Base-by-base conservation (phyloP, 2,329 filamentous ascomycete species). In the Lecanoromycetidae sp. region DNA sequence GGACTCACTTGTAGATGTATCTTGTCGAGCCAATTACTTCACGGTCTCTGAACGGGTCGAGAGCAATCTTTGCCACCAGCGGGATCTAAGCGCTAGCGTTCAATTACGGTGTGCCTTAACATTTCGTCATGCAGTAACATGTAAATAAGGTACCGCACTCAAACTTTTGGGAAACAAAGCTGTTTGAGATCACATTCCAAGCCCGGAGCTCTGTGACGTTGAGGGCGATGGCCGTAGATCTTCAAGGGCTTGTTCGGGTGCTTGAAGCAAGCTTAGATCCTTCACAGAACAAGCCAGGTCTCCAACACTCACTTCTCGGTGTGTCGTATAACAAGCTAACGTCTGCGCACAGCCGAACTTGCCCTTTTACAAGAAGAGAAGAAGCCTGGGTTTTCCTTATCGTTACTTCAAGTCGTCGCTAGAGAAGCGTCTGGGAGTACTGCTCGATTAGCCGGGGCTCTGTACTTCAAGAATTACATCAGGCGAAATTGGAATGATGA, bases 381-480 rank as follows among this genome's bases (percentile, higher is more conserved):
- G 60, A 88, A 87, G 63, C 83, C 87, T 7, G 82, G 84, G 60
- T 98, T 94, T 71, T 93, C 90, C 13, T 74, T 96, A 43, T 74
- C 76, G 46, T 79, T 98, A 46, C 82, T 98, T 44, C 87, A 90
- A 58, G 93, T 96, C 61, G 87, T 94, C 58, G 86, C 84, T 54
- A 79, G 82, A 56, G 77, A 80, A 48, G 70, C 75, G 34, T 77
- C 83, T 54, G 80, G 86, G 33, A 68, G 74, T 55, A 90, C 85
- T 58, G 91, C 85, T 52, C 81, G 91, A 53, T 79, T 98, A 34
- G 79, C 90, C 5, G 86, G 84, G 58, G 86, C 91, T 23, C 75
- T 98, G 51, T 91, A 85, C 70, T 98, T 98, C 77, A 98, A 98
- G 70, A 98, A 98, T 71, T 94, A 94, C 66, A 87, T 98, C 61